phyloP scores from a whole-genome alignment of 108 stramenopile genomes.

The Discostella stelligeroides region DNA sequence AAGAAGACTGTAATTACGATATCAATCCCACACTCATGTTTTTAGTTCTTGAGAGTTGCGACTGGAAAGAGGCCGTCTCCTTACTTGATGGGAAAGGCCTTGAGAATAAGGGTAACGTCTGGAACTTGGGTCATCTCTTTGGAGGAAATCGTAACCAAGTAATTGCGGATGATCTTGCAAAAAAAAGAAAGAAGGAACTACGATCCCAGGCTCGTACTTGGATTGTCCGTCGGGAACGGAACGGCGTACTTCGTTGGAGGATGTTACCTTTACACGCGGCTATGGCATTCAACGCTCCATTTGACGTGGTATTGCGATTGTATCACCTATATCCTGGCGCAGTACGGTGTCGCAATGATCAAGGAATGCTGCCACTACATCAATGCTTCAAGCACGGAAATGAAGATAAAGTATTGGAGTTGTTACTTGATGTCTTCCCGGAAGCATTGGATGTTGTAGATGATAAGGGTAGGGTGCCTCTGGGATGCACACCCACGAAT shows the following conservation, averaged over 20 bases:
- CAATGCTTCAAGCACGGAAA: constrained; percentile 59
- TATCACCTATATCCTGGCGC: constrained; percentile 62
- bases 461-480: constrained; percentile 46
- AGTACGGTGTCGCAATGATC: constrained; percentile 59
- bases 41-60: constrained; percentile 59
- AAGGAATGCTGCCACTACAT: constrained; percentile 66
- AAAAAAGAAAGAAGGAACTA: constrained; percentile 34
- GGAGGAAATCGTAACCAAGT: constrained; percentile 30
- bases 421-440: constrained; percentile 68
- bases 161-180: constrained; percentile 46
- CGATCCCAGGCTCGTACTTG: constrained; percentile 62
- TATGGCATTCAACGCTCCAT: constrained; percentile 65
- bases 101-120: constrained; percentile 21
- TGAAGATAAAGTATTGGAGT: constrained; percentile 56
- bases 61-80: constrained; percentile 65
- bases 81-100: constrained; percentile 42
- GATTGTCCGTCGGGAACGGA: constrained; percentile 65
- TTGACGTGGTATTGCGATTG: constrained; percentile 53
- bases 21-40: constrained; percentile 75
- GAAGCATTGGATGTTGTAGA: constrained; percentile 64
- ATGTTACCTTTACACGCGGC: constrained; percentile 64
- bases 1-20: constrained; percentile 64
- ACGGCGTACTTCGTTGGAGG: constrained; percentile 66
- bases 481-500: constrained; percentile 44
- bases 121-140: constrained; percentile 34